Base-by-base conservation (phyloP, 2,329 filamentous ascomycete species). In the Aspergillus fischeri region DNA sequence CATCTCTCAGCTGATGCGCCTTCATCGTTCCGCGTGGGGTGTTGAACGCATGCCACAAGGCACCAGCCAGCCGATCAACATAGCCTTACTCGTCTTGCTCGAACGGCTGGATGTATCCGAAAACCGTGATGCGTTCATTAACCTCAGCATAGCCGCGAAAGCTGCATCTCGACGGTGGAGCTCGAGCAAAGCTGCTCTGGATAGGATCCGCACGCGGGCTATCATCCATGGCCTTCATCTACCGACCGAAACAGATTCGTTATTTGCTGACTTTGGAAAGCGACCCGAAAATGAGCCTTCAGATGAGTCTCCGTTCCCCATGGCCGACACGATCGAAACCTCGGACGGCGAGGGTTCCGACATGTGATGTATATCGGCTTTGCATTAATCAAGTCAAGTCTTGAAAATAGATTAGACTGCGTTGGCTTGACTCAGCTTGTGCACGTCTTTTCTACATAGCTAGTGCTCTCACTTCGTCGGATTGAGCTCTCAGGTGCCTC, bases 11-110 rank as follows among this genome's bases (percentile, higher is more conserved):
- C 61, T 71, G 29, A 64, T 67, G 5, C 64, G 64, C 8, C 59
- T 64, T 27, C 63, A 69, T 53, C 67, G 67, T 20, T 55, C 64
- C 11, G 57, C 62, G 10, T 73, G 72, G 71, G 65, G 67, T 4
- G 56, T 67, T 17, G 69, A 73, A 47, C 67, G 66, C 51, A 71
- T 73, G 56, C 68, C 70, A 4, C 65, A 65, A 7, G 65, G 60
- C 51, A 67, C 68, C 49, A 63, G 70, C 35, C 66, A 72, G 29
- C 72, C 67, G 57, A 58, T 72, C 17, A 63, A 67, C 14, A 60
- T 66, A 1, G 68, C 70, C 1, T 59, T 71, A 20, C 69, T 72
- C 51, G 62, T 61, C 0, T 55, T 73, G 1, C 55, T 73, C 6
- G 63, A 66, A 4, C 52, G 58, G 7, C 56, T 72, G 3, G 63